Conservation (phyloP, 2,329 filamentous ascomycete genomes). For the Tolypocladium album region DNA sequence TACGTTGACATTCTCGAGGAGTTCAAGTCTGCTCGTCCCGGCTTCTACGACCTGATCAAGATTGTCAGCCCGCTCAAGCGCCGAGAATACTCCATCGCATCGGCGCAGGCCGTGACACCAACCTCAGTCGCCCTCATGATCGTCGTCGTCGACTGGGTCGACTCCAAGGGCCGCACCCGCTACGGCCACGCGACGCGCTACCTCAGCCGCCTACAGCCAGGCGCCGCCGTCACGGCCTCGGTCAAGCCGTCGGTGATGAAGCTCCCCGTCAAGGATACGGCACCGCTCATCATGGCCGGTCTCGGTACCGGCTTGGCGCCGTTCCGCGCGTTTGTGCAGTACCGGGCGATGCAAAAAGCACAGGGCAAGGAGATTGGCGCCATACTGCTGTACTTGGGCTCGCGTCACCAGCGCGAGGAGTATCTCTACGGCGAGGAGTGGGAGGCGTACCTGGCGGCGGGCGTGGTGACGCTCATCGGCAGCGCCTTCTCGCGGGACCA, state of each 20-base stretch:
- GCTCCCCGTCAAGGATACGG: constrained; percentile 75
- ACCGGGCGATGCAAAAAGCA: constrained; percentile 96
- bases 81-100: constrained; percentile 97
- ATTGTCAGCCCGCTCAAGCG: constrained; percentile 91
- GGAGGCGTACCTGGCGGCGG: constrained; percentile 94
- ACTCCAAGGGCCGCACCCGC: constrained; percentile 75
- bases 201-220: constrained; percentile 64
- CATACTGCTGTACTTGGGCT: constrained; percentile 92
- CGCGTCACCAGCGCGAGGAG: constrained; percentile 94
- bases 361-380: constrained; percentile 90
- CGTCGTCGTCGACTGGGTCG: constrained; percentile 93
- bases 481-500: constrained; percentile 95
- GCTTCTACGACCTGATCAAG: constrained; percentile 77
- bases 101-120: constrained; percentile 87
- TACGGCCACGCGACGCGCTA: constrained; percentile 91
- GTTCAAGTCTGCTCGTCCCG: constrained; percentile 79
- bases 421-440: constrained; percentile 98
- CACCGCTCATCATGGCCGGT: constrained; percentile 96
- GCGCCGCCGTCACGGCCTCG: constrained; percentile 74
- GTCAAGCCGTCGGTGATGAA: constrained; percentile 99
- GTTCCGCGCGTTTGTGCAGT: constrained; percentile 98
- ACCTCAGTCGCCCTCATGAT: constrained; percentile 90
- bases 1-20: constrained; percentile 86
- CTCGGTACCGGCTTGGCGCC: constrained; percentile 95
- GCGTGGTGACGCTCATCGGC: constrained; percentile 88